Evolutionary conservation across 2,329 filamentous ascomycete species (phyloP), one percentile per base, ranked within the genome.

Genomic region (Ophiostoma sp.): DNA sequence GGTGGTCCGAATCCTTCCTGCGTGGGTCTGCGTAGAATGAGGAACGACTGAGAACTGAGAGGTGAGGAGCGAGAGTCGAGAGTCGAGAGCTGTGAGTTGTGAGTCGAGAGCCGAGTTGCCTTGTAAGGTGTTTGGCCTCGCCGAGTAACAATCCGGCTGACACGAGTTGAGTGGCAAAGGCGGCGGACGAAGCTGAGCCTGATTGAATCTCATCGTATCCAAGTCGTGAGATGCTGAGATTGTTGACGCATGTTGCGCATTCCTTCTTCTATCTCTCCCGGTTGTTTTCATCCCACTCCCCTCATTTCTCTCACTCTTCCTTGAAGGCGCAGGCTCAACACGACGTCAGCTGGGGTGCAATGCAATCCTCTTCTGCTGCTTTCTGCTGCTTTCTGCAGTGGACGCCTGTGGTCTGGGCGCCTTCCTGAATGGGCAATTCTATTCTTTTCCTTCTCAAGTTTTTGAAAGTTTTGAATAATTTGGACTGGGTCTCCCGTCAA

Each of bases 21-120:
- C 48, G 48, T 69, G 59, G 59, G 36, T 61, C 66, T 73, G 72
- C 69, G 69, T 69, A 74, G 61, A 71, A 74, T 48, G 50, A 71
- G 69, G 69, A 74, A 74, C 72, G 64, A 48, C 55, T 9, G 57
- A n/a, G 25, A 33, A 22, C 42, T 48, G 42, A 19, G 42, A 19
- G 42, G 3, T 19, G 42, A 11, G 15, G n/a, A 6, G 7, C 25
- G 50, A 0, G 50, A 55, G 50, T n/a, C 11, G 57, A 36, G 25
- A 50, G 42, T 28, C 50, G 9, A 22, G 7, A 52, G 50, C 48
- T n/a, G 48, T 25, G 50, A 55, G 50, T 11, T n/a, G n/a, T n/a
- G 9, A 25, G 22, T 11, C n/a, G 50, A 25, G n/a, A 25, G 39
- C 39, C 39, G 39, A 45, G 33, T 36, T 15, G 39, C 3, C 1